Evolutionary conservation across 2,329 filamentous ascomycete genomes (phyloP).

Genomic region (Nemania diffusa): DNA sequence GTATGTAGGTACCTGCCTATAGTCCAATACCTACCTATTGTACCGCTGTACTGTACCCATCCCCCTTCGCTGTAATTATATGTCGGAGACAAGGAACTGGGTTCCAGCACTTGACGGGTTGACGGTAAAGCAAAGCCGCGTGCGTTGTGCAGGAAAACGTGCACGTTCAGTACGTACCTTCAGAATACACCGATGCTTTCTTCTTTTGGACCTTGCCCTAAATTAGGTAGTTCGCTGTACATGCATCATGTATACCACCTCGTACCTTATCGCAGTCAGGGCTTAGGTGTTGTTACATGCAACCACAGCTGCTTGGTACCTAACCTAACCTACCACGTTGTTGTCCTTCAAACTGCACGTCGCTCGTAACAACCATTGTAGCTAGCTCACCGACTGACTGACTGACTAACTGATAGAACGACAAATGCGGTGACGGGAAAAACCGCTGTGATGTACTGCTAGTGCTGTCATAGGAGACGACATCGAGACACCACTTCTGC

Average conservation of each 20-base stretch:
- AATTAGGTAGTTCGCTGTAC: constrained; percentile 22
- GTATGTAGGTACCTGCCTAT: too few species aligned
- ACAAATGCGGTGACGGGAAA: constrained; percentile 23
- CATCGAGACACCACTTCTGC: not conserved
- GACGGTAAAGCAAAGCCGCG: constrained; percentile 38
- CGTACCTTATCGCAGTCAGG: constrained; percentile 25
- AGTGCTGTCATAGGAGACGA: not conserved
- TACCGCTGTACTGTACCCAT: not conserved
- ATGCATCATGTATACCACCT: constrained; percentile 28
- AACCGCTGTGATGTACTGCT: not conserved
- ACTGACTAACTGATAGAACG: constrained; percentile 16
- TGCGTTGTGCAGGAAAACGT: constrained; percentile 36
- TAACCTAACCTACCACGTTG: constrained; percentile 37
- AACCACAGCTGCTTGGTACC: constrained; percentile 35
- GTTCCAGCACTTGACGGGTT: constrained; percentile 32
- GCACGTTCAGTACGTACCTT: constrained; percentile 29
- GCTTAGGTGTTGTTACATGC: constrained; percentile 36
- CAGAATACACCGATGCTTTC: constrained; percentile 28
- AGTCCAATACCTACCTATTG: not conserved
- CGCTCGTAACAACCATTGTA: constrained; percentile 28
- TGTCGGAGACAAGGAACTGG: constrained; percentile 36
- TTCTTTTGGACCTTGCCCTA: constrained; percentile 31
- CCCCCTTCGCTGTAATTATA: constrained; percentile 18
- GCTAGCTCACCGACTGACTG: constrained; percentile 36
- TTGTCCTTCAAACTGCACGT: constrained; percentile 34